A percentile compares a stretch with the other conserved stretches of the same genome.
These are phyloP conservation scores for Ilyonectria destructans DNA, from an alignment of 2,329 filamentous ascomycete species.

Conservation along the genomic window DNA sequence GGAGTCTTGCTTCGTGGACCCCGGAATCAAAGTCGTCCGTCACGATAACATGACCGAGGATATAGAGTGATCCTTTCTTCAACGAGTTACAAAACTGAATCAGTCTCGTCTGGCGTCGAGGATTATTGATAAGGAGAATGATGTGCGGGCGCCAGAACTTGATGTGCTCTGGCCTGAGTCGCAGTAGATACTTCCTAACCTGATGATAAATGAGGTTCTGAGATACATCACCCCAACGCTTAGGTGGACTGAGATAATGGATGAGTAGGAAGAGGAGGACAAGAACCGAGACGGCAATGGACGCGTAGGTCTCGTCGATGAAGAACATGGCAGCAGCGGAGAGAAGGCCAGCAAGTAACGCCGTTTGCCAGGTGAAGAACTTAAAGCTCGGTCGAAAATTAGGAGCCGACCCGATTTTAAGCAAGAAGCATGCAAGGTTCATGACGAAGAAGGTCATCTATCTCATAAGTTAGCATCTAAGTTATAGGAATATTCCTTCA, in stretches of 20 bases:
- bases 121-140: slow-evolving; percentile 86
- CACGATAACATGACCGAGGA: slow-evolving; percentile 90
- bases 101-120: slow-evolving; percentile 84
- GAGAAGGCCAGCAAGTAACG: slow-evolving; percentile 80
- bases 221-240: slow-evolving; percentile 91
- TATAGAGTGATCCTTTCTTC: slow-evolving; percentile 90
- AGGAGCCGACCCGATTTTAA: slow-evolving; percentile 89
- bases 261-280: slow-evolving; percentile 87
- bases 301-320: slow-evolving; percentile 86
- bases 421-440: slow-evolving; percentile 88
- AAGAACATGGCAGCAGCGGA: slow-evolving; percentile 92
- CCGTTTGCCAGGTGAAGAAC: slow-evolving; percentile 91
- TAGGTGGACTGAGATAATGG: slow-evolving; percentile 88
- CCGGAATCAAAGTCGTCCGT: slow-evolving; percentile 85
- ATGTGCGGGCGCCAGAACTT: slow-evolving; percentile 96
- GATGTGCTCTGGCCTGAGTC: slow-evolving; percentile 89
- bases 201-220: slow-evolving; percentile 91
- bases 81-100: slow-evolving; percentile 94
- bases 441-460: slow-evolving; percentile 92
- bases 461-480: slow-evolving; percentile 66
- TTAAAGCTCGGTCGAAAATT: slow-evolving; percentile 92
- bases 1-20: slow-evolving; percentile 85
- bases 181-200: slow-evolving; percentile 88
- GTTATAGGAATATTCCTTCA: background rate
- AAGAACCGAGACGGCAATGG: slow-evolving; percentile 81